A percentile compares a stretch with the other conserved stretches of the same genome.
Evolutionary conservation across 371 early-diverging fungal species (phyloP).

Genomic region (Syncephalastrum racemosum): DNA sequence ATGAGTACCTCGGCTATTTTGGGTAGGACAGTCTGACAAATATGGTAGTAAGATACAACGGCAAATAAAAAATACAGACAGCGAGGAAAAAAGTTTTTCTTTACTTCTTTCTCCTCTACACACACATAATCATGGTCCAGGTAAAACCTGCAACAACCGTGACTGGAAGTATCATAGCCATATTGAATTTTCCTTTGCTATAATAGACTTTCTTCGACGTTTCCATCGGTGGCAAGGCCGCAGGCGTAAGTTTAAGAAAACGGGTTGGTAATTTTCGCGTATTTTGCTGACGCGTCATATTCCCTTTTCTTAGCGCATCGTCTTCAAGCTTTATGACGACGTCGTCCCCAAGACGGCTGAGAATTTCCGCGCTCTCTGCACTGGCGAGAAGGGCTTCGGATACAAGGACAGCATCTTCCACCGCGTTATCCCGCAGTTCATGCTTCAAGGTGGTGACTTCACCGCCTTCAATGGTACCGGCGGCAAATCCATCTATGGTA

Average conservation of each 20-base stretch:
- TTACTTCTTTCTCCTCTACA: conserved; percentile 1
- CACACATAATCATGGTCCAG: too few relatives aligned
- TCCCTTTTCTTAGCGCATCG: conserved; percentile 47
- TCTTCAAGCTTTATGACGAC: conserved; percentile 79
- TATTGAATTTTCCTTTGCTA: too few relatives aligned
- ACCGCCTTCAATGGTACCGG: conserved; percentile 96
- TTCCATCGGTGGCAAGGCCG: conserved; percentile 46
- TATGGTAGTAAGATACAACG: too few relatives aligned
- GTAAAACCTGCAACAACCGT: too few relatives aligned
- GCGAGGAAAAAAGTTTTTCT: conserved; percentile 6
- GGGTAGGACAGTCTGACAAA: too few relatives aligned
- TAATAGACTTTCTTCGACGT: conserved; percentile 58
- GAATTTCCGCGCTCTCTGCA: conserved; percentile 92
- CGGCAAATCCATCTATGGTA: conserved; percentile 95
- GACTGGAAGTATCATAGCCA: too few relatives aligned
- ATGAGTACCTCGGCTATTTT: too few relatives aligned
- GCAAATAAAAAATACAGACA: neutral
- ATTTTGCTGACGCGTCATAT: too few relatives aligned
- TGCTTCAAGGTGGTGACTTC: conserved; percentile 99
- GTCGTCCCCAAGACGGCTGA: conserved; percentile 96
- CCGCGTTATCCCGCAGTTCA: conserved; percentile 93
- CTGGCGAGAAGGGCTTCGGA: conserved; percentile 74
- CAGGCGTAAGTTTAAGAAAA: conserved; percentile 41
- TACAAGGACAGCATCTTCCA: conserved; percentile 93
- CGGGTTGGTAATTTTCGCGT: neutral